Evolutionary conservation across 192 early-diverging fungal genomes (phyloP), one percentile per base, ranked within the genome.

Genomic region (Coemansia sp.): DNA sequence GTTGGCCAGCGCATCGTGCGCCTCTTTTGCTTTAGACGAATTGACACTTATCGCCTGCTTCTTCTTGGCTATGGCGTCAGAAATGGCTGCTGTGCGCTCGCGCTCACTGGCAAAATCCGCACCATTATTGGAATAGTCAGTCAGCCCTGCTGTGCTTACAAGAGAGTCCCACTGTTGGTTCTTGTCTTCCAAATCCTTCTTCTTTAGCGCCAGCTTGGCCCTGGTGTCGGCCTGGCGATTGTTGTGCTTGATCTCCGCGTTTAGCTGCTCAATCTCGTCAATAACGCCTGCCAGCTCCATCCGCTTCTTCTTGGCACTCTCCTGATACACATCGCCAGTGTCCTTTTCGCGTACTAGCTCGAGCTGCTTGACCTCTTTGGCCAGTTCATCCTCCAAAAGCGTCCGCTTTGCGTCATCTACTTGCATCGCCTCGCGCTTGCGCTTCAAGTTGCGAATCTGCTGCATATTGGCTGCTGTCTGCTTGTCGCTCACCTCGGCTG

Each of bases 201-300:
- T 74, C 50, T 86, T 85, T 11, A 91, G 50, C 0, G 76, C 67
- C 45, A 94, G 67, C 48, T 81, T 77, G 7, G 91, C 90, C 0
- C 87, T 79, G 0, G 82, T 84, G 35, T 91, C 88, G 0, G 79
- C 82, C 57, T 88, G 86, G 66, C 67, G 65, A 67, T 82, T 91
- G 57, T 89, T 79, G 53, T 67, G 21, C 59, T 75, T 41, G 5
- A 91, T 86, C 75, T 92, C 89, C 0, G 85, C 59, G 47, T 76
- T 79, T 3, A 87, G 58, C 14, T 54, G 51, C 11, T 51, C 64
- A 14, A 85, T 59, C 23, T 73, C 57, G 1, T 72, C 71, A n/a
- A 88, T 88, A n/a, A 73, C 38, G 9, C 67, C 66, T 14, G 62
- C 62, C 7, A 88, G 52, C 64, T 87, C 68, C 19, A 66, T 19